These are phyloP conservation scores for Quercus ilex DNA, from an alignment of 306 rosid genomes.

Conservation along the genomic window DNA sequence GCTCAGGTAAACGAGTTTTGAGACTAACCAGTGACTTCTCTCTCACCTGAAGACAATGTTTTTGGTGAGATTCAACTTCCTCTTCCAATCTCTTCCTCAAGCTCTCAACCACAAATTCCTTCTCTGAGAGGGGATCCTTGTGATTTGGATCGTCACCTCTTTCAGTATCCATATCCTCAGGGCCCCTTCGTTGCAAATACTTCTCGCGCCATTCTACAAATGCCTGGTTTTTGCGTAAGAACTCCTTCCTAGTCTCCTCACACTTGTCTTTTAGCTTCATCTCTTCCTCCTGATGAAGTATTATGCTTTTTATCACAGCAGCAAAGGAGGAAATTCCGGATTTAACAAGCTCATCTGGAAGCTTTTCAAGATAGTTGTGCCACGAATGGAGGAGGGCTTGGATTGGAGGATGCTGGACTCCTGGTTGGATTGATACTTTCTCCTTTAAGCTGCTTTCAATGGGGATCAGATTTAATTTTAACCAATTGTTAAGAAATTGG, in stretches of 20 bases:
- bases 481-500: constrained; percentile 65
- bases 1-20: constrained; percentile 79
- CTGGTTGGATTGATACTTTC: constrained; percentile 67
- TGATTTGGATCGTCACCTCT: constrained; percentile 58
- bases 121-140: constrained; percentile 58
- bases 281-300: constrained; percentile 76
- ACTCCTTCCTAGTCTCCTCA: constrained; percentile 66
- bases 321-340: constrained; percentile 72
- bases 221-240: constrained; percentile 52
- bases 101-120: constrained; percentile 61
- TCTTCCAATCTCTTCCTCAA: constrained; percentile 74
- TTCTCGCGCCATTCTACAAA: constrained; percentile 78
- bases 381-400: constrained; percentile 62
- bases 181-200: constrained; percentile 43
- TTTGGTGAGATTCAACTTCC: constrained; percentile 63
- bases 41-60: constrained; percentile 61
- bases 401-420: constrained; percentile 66
- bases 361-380: constrained; percentile 79
- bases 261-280: constrained; percentile 74
- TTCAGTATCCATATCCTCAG: constrained; percentile 46
- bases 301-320: constrained; percentile 67
- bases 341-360: constrained; percentile 77
- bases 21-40: constrained; percentile 74
- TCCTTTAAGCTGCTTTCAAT: constrained; percentile 82
- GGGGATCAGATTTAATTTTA: constrained; percentile 76